Evolutionary conservation across 1,284 basidiomycete genomes (phyloP), one percentile per base, ranked within the genome.

Genomic region (Papiliotrema fonsecae): DNA sequence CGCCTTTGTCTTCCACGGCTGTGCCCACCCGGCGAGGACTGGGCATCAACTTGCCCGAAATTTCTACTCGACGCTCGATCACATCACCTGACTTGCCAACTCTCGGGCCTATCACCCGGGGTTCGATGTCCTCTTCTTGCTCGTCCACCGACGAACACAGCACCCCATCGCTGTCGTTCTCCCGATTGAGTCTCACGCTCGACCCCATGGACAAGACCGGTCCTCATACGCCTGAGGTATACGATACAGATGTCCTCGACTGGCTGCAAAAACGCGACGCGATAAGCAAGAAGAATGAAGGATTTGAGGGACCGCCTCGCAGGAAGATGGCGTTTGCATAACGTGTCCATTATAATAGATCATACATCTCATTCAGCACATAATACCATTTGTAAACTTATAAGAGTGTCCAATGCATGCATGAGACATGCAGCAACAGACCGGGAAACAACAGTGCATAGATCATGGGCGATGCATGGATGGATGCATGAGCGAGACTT

Each of bases 121-220:
- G 38, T 27, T 49, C 30, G 26, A 30, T 28, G 3, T 40, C 38
- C 18, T 28, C 18, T 18, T 52, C 30, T 35, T 42, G 24, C 22
- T 52, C 31, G 25, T 41, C 45, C 3, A 19, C 31, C 22, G 31
- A 42, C 26, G 40, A 42, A 16, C 25, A 26, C 14, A 16, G 18
- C 7, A 16, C 34, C 6, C 32, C 46, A 6, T 42, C 37, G 18
- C 27, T 34, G 22, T 35, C 25, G 25, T 32, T 48, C 22, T 44
- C 40, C 19, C 37, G 35, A 18, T 19, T 48, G 16, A 48, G 36
- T 26, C 40, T 52, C 19, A 52, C 42, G 25, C 32, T 48, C 24
- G 46, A 52, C n/a, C 16, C 44, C 2, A 34, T 25, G n/a, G 43
- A 39, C 14, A n/a, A n/a, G 41, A 31, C 50, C 16, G 38, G 38